Base-by-base conservation (phyloP, 352 stramenopile species). In the Thalassiosira mediterranea region DNA sequence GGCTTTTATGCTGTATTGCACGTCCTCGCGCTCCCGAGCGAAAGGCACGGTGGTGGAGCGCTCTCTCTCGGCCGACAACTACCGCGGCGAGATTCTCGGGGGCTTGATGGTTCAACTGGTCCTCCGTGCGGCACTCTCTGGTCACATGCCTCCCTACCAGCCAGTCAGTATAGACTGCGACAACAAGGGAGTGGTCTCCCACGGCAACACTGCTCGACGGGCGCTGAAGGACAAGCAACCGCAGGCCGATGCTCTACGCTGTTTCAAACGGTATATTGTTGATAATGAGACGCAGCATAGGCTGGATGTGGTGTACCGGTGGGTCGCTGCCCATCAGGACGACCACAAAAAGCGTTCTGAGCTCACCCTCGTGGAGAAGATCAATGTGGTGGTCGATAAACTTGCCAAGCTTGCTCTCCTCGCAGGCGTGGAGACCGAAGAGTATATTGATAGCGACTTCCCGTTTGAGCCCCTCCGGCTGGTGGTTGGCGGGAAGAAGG, bases 261-360 rank as follows among this genome's bases (percentile, higher is more conserved):
- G 52, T 5, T 38, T 79, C 17, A 63, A 44, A 17, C 0, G 26
- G 17, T 32, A 34, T 13, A 51, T 79, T 11, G 2, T 25, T 1
- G n/a, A 19, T 1, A 21, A 47, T 1, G 13, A n/a, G 1, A 19
- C 52, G 21, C 5, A 40, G 4, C 34, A 42, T 13, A 13, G 13
- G 7, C 13, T 42, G 7, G 34, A 13, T 13, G 31, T 60, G 1
- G 0, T 13, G 3, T 59, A 66, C n/a, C 26, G 26, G 19, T 60
- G 52, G 19, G 59, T 71, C 3, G 11, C 29, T 23, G 34, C 11
- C 15, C 68, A 77, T 47, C 58, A 65, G 29, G 57, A 77, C n/a
- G 44, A 65, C 10, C 2, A 42, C 0, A 46, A 44, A 37, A 3
- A 4, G 1, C 65, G 37, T 25, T 2, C 34, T 4, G 10, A 37